Evolutionary conservation across 2,329 filamentous ascomycete species (phyloP), one percentile per base, ranked within the genome.

Genomic region (Thielaviopsis punctulata): DNA sequence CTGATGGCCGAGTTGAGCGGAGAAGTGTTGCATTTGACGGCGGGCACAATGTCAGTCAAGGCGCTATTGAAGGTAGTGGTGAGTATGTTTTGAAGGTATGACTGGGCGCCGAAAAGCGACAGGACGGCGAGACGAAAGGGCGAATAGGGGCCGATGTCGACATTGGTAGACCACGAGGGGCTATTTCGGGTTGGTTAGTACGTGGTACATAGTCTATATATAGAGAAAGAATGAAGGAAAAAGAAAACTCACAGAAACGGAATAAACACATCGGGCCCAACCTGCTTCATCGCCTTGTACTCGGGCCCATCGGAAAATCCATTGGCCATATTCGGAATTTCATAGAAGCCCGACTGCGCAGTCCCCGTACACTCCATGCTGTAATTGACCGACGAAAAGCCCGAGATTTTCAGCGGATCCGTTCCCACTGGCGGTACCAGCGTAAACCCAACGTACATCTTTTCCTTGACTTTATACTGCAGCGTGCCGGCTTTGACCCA

Each of bases 101-200:
- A 51, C 15, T 36, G 45, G 4, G 25, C 4, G 15, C 53, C 53
- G 49, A 55, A 55, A 12, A 55, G 36, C n/a, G 53, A 51, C 18
- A 52, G 27, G 13, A 55, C 25, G 3, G 53, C 49, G 4, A 52
- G 45, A 5, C 53, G 53, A 36, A 55, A 55, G 9, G 53, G 53
- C 3, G 53, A 55, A 45, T 55, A 55, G 9, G 25, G 53, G n/a
- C 53, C 53, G 41, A 55, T 52, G 30, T 52, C 48, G n/a, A 2
- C 15, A 7, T 23, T 30, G 1, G 49, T 27, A 0, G 49, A 44
- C 53, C 53, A 52, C n/a, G 41, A n/a, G 10, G 53, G 21, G 21
- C 36, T 48, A 9, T n/a, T n/a, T n/a, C n/a, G n/a, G n/a, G n/a
- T n/a, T n/a, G n/a, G n/a, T n/a, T n/a, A n/a, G n/a, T n/a, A n/a